phyloP scores from a whole-genome alignment of 805 yeast species.

The Yamadazyma nakazawae region DNA sequence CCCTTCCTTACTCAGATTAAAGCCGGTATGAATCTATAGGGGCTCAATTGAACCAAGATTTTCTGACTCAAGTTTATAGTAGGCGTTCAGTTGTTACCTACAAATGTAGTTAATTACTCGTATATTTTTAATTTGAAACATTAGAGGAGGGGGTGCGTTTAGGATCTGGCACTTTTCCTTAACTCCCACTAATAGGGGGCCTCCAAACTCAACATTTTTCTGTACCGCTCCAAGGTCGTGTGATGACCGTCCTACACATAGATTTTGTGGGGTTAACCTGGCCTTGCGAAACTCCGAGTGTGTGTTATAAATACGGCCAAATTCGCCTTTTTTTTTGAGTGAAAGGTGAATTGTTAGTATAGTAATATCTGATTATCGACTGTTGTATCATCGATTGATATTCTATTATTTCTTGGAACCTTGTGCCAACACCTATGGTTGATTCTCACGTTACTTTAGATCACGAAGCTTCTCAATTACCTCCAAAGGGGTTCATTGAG shows the following conservation, averaged over 20 bases:
- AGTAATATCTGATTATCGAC: not conserved
- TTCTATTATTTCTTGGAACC: not conserved
- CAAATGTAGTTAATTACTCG: not conserved
- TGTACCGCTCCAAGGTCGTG: not conserved
- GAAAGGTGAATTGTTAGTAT: not conserved
- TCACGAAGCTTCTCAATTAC: slow-evolving; percentile 28
- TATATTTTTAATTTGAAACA: too few relatives aligned
- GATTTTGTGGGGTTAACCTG: slow-evolving; percentile 9
- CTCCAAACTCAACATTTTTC: slow-evolving; percentile 4
- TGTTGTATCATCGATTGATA: not conserved
- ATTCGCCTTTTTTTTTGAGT: not conserved
- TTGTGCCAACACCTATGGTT: slow-evolving; percentile 10
- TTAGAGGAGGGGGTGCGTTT: not conserved
- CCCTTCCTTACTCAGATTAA: not conserved
- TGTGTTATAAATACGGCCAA: not conserved
- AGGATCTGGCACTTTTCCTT: not conserved
- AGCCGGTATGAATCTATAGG: not conserved
- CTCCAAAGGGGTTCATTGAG: slow-evolving; percentile 40
- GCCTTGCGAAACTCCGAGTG: slow-evolving; percentile 7
- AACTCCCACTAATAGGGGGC: slow-evolving; percentile 1
- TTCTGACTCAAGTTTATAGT: too few relatives aligned
- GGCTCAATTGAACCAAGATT: not conserved
- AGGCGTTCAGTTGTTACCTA: too few relatives aligned
- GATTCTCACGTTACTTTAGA: slow-evolving; percentile 29
- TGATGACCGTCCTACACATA: not conserved